Base-by-base conservation (phyloP, 2,329 filamentous ascomycete genomes). In the Penicillium sp. region DNA sequence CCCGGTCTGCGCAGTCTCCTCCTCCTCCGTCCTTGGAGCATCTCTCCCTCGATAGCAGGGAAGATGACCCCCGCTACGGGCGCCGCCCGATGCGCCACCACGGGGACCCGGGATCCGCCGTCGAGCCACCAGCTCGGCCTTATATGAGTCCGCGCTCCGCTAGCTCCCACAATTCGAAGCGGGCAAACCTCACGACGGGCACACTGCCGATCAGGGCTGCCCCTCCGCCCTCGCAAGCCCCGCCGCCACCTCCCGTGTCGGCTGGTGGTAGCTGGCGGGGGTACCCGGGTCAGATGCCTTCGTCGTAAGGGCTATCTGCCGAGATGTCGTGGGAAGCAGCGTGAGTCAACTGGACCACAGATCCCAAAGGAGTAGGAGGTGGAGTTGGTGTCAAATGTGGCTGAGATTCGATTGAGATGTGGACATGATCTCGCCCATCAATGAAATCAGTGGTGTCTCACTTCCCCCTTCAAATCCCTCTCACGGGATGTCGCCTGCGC, bases 161-260 rank as follows among this genome's bases (percentile, higher is more conserved):
- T n/a, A 72, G 69, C 54, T 67, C 66, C 4, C 59, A 66, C 50
- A 68, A 64, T 45, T 56, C 57, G 5, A 65, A 63, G 45, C 63
- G 60, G 46, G 64, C 64, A 45, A 67, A 60, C 26, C 51, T 70
- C 39, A 64, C 68, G 43, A 80, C 78, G 3, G 84, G 85, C 47
- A 79, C 76, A 33, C 71, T 89, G 42, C 83, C 85, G 1, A 77
- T 86, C 49, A 79, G 85, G 40, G 76, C 79, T 39, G 82, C 77
- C 28, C 81, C 83, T 35, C 68, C 70, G 5, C 77, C 78, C 3
- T 78, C 73, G 7, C 80, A 78, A 9, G 74, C 79, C 7, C 72
- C 84, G 29, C 81, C 81, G 42, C 77, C 83, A 18, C 77, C 81
- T n/a, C 81, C 71, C 2, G 55, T 63, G 28, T 57, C 63, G 7